Evolutionary conservation across 208 protist genomes (phyloP).

Genomic region (Trichomonas vaginalis): DNA sequence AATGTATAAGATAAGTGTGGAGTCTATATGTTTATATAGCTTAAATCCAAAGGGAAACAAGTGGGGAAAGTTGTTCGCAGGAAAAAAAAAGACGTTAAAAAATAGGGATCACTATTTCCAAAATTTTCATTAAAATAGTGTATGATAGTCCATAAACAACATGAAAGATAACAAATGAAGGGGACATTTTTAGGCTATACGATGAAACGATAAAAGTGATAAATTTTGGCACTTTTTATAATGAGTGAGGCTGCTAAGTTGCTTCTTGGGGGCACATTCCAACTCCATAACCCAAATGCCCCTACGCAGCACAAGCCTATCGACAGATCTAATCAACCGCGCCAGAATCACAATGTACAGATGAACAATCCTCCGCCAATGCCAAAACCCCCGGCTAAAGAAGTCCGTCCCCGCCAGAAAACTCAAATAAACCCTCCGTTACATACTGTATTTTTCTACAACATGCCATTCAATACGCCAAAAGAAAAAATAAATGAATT

Average conservation of each 20-base stretch:
- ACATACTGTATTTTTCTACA: not conserved
- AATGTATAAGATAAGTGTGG: no score
- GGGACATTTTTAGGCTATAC: no score
- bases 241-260: not conserved
- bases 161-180: no score
- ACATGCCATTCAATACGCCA: not conserved
- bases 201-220: no score
- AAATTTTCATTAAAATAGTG: no score
- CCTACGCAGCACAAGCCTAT: not conserved
- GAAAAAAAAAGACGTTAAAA: no score
- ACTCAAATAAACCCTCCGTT: not conserved
- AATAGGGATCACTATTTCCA: no score
- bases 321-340: not conserved
- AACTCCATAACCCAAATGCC: no score
- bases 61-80: no score
- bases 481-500: not conserved
- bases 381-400: not conserved
- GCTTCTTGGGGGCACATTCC: not conserved
- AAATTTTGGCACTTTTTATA: not conserved
- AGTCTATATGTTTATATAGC: no score
- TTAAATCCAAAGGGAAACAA: no score
- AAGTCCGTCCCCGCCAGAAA: not conserved
- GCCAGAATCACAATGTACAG: not conserved
- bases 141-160: no score
- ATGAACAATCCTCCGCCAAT: not conserved